Conservation (phyloP, 2,329 filamentous ascomycete species). For the Colletotrichum scovillei region DNA sequence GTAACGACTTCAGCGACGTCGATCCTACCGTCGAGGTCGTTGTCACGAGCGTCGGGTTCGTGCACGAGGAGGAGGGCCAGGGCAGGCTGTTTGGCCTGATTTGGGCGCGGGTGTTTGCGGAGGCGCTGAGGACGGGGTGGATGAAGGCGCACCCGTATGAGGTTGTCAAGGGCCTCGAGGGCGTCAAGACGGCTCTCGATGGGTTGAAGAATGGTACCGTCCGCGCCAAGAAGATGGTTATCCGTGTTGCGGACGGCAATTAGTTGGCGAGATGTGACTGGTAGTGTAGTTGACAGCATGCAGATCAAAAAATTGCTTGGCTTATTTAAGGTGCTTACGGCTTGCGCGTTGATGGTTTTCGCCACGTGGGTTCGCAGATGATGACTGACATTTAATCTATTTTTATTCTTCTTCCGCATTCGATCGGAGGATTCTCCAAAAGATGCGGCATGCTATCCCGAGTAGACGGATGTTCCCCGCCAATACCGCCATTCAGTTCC, state of each 20-base stretch:
- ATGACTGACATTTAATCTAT: background rate
- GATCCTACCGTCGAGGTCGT: conserved; percentile 34
- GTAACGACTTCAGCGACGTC: conserved; percentile 9
- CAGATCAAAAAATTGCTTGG: too few species aligned
- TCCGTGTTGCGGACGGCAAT: conserved; percentile 33
- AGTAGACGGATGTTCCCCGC: background rate
- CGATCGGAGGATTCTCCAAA: background rate
- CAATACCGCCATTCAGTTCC: background rate
- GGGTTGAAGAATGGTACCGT: conserved; percentile 32
- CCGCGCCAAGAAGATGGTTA: conserved; percentile 37
- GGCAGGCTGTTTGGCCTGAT: conserved; percentile 33
- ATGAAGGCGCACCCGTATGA: conserved; percentile 37
- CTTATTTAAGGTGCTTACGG: background rate
- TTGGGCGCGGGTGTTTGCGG: conserved; percentile 28
- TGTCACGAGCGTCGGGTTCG: conserved; percentile 25
- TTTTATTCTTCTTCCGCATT: background rate
- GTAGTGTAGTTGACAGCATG: background rate
- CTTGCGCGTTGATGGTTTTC: background rate
- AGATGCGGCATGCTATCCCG: background rate
- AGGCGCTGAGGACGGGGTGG: conserved; percentile 36
- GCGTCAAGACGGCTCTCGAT: conserved; percentile 31
- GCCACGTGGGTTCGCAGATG: background rate
- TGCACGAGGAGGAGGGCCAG: conserved; percentile 29
- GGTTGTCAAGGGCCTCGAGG: conserved; percentile 29
- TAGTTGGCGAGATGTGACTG: background rate